Evolutionary conservation across 176 grass and related monocot species (phyloP), one percentile per base, ranked within the genome.

Genomic region (Raddia guianensis): DNA sequence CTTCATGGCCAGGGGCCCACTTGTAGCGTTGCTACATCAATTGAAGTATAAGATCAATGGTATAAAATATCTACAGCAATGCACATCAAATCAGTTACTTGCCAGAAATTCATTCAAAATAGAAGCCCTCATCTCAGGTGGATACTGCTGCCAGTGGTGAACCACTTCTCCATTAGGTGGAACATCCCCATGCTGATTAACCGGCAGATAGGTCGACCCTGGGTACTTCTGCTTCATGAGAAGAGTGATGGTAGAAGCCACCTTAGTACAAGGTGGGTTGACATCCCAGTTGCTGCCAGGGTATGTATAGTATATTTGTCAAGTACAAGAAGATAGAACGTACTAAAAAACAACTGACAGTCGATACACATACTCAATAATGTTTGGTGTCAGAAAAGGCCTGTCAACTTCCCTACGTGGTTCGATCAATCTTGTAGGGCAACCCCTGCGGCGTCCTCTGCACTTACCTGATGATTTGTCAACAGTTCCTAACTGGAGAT

Each of bases 21-120:
- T 79, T 85, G 48, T 85, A 85, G 35, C 83, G 75, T 85, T 85
- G 83, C 83, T 85, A 72, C 20, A 18, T 19, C 13, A 79, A 78
- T 62, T 50, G 52, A 77, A 74, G 43, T 63, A 70, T 51, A 53
- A 70, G 55, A 40, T 78, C 18, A 70, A 20, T 16, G 14, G 45
- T 32, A 50, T 51, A 45, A 83, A 47, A 70, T 63, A 63, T 63
- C 50, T n/a, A 72, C 46, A 78, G 10, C 9, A 35, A 67, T 20
- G 4, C 12, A 61, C 34, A 70, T 78, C 15, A 9, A 19, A 37
- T 64, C 19, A 46, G 57, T 59, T 84, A 50, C 83, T 85, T 72
- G 79, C 83, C 64, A 85, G 83, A 56, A 85, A 85, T 72, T 85
- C 83, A 55, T 73, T 56, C 83, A 85, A 65, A 82, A 85, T 72